Conservation (phyloP, 768 basidiomycete genomes). For the Suillus occidentalis region DNA sequence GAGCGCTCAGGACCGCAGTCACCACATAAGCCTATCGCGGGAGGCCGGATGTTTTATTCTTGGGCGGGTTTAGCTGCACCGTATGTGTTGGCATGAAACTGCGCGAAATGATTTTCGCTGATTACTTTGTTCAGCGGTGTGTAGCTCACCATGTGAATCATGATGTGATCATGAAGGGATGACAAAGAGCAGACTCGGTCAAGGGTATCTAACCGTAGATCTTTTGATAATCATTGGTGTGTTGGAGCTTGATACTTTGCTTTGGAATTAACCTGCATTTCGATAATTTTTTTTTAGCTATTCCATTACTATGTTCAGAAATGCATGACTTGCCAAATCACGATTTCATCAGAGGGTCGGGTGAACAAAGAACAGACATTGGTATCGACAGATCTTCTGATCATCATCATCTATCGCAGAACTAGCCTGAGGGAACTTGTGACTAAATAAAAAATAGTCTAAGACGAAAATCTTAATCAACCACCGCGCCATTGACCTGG, state of each 20-base stretch:
- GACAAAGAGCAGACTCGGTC: not conserved
- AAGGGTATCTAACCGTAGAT: not conserved
- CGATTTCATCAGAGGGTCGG: not conserved
- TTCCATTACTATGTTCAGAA: not conserved
- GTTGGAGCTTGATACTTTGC: not conserved
- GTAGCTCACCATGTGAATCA: not conserved
- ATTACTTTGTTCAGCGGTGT: not conserved
- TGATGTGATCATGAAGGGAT: not conserved
- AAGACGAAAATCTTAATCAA: not conserved
- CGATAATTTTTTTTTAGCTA: not conserved
- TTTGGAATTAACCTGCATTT: not conserved
- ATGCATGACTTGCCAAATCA: not conserved
- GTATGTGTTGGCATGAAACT: too few relatives aligned
- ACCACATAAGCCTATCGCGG: not conserved
- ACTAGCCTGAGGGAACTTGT: not conserved
- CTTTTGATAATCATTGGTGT: not conserved
- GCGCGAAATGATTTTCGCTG: not conserved
- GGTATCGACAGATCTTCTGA: not conserved
- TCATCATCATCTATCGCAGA: not conserved
- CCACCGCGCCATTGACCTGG: not conserved
- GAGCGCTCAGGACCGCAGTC: slow-evolving; percentile 3
- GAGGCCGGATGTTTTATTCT: not conserved
- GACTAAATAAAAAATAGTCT: not conserved
- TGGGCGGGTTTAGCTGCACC: not conserved
- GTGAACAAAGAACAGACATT: slow-evolving; percentile 2